Percentiles rank a stretch among this genome's conserved stretches.
Conservation (phyloP, 441 rosid genomes). For the Sinapis alba region DNA sequence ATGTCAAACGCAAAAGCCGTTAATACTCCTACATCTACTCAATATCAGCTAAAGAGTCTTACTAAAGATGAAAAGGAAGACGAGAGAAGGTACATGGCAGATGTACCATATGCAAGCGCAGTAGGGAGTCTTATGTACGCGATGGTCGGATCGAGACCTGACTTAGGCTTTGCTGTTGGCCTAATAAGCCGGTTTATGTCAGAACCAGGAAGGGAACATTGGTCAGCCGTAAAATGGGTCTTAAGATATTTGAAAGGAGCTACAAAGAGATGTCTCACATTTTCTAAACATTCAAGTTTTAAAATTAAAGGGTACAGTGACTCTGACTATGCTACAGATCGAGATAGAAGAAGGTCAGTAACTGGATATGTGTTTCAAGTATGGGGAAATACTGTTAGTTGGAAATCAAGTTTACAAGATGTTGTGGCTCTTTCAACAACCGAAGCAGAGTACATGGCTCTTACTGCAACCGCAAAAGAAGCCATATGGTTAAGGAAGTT, state of each 20-base stretch:
- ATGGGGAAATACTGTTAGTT: neutral
- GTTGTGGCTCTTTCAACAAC: neutral
- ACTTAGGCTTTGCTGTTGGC: neutral
- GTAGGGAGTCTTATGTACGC: neutral
- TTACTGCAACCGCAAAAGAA: neutral
- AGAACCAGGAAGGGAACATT: neutral
- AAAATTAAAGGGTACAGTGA: neutral
- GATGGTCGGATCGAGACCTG: neutral
- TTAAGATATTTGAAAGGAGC: neutral
- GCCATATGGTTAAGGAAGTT: neutral
- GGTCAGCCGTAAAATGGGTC: neutral
- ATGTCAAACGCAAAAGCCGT: neutral
- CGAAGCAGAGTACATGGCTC: neutral
- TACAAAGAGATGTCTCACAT: neutral
- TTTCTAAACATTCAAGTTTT: neutral
- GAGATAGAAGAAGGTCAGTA: neutral
- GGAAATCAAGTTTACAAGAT: neutral
- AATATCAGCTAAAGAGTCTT: neutral
- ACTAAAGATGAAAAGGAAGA: neutral
- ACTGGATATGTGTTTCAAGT: neutral
- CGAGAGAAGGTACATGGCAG: neutral
- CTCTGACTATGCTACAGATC: neutral
- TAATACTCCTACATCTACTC: neutral
- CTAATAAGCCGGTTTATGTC: neutral
- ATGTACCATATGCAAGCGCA: neutral